Base-by-base conservation (phyloP, 2,329 filamentous ascomycete species). In the Nemania diffusa region DNA sequence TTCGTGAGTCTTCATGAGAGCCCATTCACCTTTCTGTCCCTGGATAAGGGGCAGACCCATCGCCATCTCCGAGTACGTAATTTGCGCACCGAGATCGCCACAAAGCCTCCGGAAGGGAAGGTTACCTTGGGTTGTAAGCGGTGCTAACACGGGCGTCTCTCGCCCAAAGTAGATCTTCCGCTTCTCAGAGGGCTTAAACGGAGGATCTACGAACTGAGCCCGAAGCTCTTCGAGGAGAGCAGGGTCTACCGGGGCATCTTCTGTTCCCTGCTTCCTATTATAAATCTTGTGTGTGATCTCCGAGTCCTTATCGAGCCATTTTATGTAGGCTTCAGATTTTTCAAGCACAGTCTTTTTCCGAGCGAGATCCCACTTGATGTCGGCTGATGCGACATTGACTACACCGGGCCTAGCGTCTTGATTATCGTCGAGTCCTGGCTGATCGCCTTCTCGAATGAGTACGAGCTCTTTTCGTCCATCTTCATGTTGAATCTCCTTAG, bases 11-110 rank as follows among this genome's bases (percentile, higher is more conserved):
- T 96, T 97, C 85, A 98, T 88, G 62, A 99, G 84, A 22, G 96
- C 94, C 96, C 96, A 99, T 82, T 99, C 96, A 1, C 90, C 86
- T 80, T 95, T 97, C 71, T 92, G 88, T 40, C 96, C 96, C 79
- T 97, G 94, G 5, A 99, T 86, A 48, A 99, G 82, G 9, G 95
- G 94, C 79, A 97, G 83, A 29, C 93, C 90, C 87, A 99, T 92
- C 3, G 95, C 96, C 96, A 99, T 99, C 80, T 99, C 96, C 0
- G 95, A 98, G 83, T 97, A 99, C 0, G 96, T 99, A 56, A 97
- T 85, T 77, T 97, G 92, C 29, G 94, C 94, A 40, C 96, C 96
- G 26, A 98, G 86, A 62, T 94, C 91, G 13, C 93, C 90, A 76
- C 94, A 97, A 32, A 99, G 87, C 57, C 96, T 89, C 64, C 96